Conservation (phyloP, 129 eudicot genomes). For the Centella asiatica region DNA sequence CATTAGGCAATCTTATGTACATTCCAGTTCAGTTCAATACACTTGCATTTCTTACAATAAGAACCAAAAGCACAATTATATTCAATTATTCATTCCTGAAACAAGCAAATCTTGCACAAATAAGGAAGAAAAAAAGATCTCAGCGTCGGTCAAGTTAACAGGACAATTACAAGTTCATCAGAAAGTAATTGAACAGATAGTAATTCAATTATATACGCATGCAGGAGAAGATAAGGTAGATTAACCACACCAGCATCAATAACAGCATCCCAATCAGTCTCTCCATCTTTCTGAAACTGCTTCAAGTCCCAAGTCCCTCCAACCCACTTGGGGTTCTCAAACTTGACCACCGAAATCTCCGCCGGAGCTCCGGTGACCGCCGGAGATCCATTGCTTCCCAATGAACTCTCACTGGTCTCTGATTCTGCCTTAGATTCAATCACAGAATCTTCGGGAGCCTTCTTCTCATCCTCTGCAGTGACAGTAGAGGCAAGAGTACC, state of each 20-base stretch:
- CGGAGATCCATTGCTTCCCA: slow-evolving; percentile 54
- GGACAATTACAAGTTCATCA: neutral
- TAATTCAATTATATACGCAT: neutral
- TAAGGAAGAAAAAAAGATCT: neutral
- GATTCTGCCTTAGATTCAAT: slow-evolving; percentile 18
- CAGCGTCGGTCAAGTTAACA: neutral
- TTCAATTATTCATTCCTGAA: no score
- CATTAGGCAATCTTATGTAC: no score
- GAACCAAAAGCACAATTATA: no score
- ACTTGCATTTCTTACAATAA: no score
- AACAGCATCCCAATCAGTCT: slow-evolving; percentile 88
- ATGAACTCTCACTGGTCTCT: slow-evolving; percentile 22
- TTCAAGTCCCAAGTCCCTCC: slow-evolving; percentile 90
- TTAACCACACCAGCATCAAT: slow-evolving; percentile 98
- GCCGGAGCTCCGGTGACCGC: slow-evolving; percentile 28
- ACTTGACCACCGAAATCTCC: slow-evolving; percentile 29
- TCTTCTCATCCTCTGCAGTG: slow-evolving; percentile 28
- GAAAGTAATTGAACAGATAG: neutral
- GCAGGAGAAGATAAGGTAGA: slow-evolving; percentile 1
- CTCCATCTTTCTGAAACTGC: slow-evolving; percentile 75
- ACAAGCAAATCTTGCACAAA: no score
- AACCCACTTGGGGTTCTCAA: slow-evolving; percentile 76
- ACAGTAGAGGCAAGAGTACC: slow-evolving; percentile 29
- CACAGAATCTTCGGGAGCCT: slow-evolving; percentile 31
- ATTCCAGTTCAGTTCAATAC: no score